Evolutionary conservation across 202 grass and related monocot genomes (phyloP).

Genomic region (Setaria viridis): DNA sequence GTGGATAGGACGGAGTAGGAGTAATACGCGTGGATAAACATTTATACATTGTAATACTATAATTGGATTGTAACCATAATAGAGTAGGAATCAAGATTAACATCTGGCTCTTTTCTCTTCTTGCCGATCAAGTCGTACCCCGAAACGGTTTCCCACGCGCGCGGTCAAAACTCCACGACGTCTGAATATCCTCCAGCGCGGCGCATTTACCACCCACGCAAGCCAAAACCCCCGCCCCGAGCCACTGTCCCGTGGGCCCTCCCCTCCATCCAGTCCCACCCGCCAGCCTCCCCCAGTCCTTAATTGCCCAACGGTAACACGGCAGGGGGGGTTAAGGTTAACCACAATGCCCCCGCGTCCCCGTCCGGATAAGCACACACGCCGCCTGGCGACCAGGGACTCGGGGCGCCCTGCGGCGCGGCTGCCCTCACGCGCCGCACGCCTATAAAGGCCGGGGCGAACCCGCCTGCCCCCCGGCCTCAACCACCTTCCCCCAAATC

Average conservation of each 20-base stretch:
- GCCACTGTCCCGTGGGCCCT: not conserved
- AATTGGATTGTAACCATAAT: not conserved
- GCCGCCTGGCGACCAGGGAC: not conserved
- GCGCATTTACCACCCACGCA: not conserved
- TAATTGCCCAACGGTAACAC: constrained; percentile 3
- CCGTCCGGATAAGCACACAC: not conserved
- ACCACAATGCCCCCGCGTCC: not conserved
- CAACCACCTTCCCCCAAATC: not conserved
- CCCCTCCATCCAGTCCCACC: not conserved
- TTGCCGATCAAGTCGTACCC: not conserved
- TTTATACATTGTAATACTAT: not conserved
- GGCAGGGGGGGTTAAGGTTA: not conserved
- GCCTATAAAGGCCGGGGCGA: constrained; percentile 20
- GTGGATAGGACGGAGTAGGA: not conserved
- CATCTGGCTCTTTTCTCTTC: not conserved
- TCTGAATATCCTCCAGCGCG: not conserved
- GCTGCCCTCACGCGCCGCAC: not conserved
- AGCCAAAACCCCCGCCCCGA: not conserved
- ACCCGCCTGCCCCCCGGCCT: not conserved
- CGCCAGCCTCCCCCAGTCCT: not conserved
- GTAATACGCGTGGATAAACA: not conserved
- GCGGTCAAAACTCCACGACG: not conserved
- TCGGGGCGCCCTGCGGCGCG: not conserved
- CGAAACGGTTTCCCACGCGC: not conserved
- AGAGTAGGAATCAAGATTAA: not conserved